phyloP scores from a whole-genome alignment of 805 yeast species.

The Metschnikowia cubensis region DNA sequence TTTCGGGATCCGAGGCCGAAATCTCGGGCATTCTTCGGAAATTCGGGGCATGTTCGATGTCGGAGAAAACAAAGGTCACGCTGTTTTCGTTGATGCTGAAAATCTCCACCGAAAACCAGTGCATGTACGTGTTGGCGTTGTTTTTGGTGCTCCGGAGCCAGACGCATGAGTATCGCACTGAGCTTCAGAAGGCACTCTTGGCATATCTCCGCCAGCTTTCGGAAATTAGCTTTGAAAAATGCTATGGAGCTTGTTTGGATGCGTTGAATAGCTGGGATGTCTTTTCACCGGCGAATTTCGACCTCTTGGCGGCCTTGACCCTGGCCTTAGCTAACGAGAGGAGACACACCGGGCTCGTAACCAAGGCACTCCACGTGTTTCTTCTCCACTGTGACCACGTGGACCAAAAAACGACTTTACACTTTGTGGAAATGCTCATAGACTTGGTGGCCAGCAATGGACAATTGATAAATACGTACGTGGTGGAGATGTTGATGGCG shows the following conservation, averaged over 20 bases:
- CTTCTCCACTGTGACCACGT: constrained; percentile 9
- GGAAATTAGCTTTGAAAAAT: constrained; percentile 7
- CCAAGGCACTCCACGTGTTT: constrained; percentile 25
- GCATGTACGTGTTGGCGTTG: constrained; percentile 10
- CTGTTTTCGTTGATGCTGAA: constrained; percentile 10
- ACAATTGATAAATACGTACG: constrained; percentile 63
- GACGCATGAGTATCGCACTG: neutral
- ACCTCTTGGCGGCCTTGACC: constrained; percentile 19
- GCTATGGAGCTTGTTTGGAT: constrained; percentile 13
- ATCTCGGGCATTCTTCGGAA: constrained; percentile 4
- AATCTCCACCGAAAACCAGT: constrained; percentile 2
- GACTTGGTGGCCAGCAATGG: constrained; percentile 43
- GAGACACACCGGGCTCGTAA: constrained; percentile 19
- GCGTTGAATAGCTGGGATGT: constrained; percentile 18
- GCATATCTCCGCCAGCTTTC: constrained; percentile 4
- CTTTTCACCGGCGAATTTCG: constrained; percentile 14
- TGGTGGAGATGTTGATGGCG: constrained; percentile 53
- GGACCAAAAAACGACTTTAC: constrained; percentile 7
- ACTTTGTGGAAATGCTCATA: constrained; percentile 29
- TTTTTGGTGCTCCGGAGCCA: constrained; percentile 11
- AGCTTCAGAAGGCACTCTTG: constrained; percentile 1
- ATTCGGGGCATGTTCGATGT: constrained; percentile 5
- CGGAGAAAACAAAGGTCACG: constrained; percentile 2
- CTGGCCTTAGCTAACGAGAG: constrained; percentile 14
- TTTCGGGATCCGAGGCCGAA: neutral